Evolutionary conservation across 1,284 basidiomycete species (phyloP).

Genomic region (Ustilago esculenta): DNA sequence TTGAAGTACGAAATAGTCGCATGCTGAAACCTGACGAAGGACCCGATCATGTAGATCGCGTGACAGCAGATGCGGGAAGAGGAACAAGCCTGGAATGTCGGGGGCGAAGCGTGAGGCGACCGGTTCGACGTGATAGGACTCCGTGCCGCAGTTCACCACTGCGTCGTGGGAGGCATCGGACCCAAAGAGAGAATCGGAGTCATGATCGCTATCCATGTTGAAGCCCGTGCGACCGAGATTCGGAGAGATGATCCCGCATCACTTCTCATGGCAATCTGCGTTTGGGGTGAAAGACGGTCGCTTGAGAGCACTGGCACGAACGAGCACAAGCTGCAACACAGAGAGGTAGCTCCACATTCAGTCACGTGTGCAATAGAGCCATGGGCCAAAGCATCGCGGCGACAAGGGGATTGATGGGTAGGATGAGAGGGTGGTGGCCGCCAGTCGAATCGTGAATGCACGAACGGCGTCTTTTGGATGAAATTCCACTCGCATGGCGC

Average conservation of each 20-base stretch:
- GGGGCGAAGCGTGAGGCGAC: constrained; percentile 18
- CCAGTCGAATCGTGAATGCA: no score
- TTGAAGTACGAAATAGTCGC: constrained; percentile 33
- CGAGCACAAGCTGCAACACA: no score
- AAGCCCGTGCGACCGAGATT: not conserved
- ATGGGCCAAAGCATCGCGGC: no score
- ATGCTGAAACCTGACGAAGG: constrained; percentile 23
- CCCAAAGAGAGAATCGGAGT: constrained; percentile 34
- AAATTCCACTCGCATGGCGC: no score
- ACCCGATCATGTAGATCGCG: constrained; percentile 20
- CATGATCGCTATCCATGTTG: constrained; percentile 13
- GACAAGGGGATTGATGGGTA: no score
- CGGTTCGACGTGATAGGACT: not conserved
- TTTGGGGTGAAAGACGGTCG: no score
- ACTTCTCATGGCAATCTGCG: no score
- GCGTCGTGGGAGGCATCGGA: constrained; percentile 3
- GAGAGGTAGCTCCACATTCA: no score
- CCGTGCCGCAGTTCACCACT: not conserved
- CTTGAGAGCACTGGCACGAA: no score
- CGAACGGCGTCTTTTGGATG: no score
- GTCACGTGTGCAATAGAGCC: no score
- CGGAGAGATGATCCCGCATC: not conserved
- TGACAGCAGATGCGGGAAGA: constrained; percentile 30
- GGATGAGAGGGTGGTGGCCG: no score
- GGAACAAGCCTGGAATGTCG: constrained; percentile 30